Conservation (phyloP, 768 basidiomycete genomes). For the Rhodotorula sphaerocarpa region DNA sequence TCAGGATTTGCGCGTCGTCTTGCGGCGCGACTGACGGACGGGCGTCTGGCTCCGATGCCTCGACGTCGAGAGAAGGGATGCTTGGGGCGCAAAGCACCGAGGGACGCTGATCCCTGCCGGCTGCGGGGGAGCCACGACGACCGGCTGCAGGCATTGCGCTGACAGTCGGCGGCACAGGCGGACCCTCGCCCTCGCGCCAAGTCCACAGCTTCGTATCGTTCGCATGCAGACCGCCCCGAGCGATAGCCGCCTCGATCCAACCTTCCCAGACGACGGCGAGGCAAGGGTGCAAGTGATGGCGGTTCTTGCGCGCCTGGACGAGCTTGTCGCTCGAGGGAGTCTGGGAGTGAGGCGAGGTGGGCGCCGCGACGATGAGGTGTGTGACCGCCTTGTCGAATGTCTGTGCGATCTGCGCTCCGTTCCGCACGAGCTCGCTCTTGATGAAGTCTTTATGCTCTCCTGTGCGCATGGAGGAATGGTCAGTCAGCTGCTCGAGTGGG, state of each 20-base stretch:
- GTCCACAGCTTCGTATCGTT: conserved; percentile 3
- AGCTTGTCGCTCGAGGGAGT: conserved; percentile 15
- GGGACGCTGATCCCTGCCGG: too few relatives aligned
- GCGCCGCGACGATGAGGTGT: conserved; percentile 30
- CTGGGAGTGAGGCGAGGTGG: conserved; percentile 17
- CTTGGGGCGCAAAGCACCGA: conserved; percentile 11
- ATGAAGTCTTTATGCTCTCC: conserved; percentile 14
- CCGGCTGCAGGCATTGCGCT: too few relatives aligned
- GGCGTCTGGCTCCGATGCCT: not conserved
- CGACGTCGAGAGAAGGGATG: not conserved
- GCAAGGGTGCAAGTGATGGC: not conserved
- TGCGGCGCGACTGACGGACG: not conserved
- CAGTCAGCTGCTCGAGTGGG: too few relatives aligned
- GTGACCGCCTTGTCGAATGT: not conserved
- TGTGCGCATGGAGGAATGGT: not conserved
- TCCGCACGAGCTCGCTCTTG: not conserved
- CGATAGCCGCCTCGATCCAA: conserved; percentile 23
- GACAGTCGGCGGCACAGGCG: conserved; percentile 1
- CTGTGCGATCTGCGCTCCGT: not conserved
- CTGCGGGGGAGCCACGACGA: too few relatives aligned
- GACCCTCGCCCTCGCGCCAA: not conserved
- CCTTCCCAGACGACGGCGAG: conserved; percentile 30
- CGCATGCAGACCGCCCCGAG: conserved; percentile 9
- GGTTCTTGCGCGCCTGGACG: conserved; percentile 3
- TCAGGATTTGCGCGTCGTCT: conserved; percentile 13